Conservation (phyloP, 306 rosid genomes). For the Inga oerstediana region DNA sequence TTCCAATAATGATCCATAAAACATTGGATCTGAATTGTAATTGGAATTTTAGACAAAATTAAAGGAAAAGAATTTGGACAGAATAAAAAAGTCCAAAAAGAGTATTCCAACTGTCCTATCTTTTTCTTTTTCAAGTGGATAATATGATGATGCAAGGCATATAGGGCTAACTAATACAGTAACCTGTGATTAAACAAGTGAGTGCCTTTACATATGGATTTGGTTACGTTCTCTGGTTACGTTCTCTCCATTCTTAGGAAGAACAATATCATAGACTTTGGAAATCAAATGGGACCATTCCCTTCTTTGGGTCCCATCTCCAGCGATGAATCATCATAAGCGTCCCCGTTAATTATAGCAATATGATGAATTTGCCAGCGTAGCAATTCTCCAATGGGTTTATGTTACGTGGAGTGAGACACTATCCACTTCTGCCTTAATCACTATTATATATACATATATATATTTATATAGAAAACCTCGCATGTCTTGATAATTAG, state of each 20-base stretch:
- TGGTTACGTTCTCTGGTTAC: slow-evolving; percentile 3
- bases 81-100: slow-evolving; percentile 17
- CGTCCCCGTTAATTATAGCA: background rate
- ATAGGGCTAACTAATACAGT: background rate
- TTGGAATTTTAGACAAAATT: background rate
- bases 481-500: background rate
- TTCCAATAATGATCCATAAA: no score
- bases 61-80: background rate
- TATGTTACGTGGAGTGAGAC: background rate
- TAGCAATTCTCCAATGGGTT: background rate
- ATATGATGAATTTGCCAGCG: background rate
- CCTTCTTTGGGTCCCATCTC: slow-evolving; percentile 27
- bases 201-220: slow-evolving; percentile 25
- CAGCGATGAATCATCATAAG: slow-evolving; percentile 13
- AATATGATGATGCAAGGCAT: slow-evolving; percentile 6
- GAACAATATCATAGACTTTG: slow-evolving; percentile 15
- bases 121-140: slow-evolving; percentile 27
- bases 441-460: background rate
- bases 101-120: background rate
- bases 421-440: background rate
- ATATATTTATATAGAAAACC: background rate
- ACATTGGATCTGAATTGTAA: background rate
- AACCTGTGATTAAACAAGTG: slow-evolving; percentile 4
- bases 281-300: slow-evolving; percentile 8
- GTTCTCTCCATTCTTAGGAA: slow-evolving; percentile 8